Evolutionary conservation across 2,329 filamentous ascomycete genomes (phyloP).

Genomic region (Botryosphaeria agaves): DNA sequence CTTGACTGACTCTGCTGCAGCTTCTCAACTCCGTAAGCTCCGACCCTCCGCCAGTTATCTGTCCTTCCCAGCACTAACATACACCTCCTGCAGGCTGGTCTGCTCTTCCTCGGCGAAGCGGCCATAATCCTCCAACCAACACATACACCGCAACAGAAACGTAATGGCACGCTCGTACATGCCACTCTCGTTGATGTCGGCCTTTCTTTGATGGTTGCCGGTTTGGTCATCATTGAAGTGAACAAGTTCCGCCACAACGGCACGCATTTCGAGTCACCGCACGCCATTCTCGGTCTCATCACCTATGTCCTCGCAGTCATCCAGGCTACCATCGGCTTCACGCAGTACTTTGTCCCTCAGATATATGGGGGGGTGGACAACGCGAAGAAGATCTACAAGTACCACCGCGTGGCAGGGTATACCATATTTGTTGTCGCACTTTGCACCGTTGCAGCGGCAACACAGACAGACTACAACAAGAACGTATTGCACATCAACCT

Average conservation of each 20-base stretch:
- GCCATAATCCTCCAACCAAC: conserved; percentile 81
- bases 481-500: conserved; percentile 52
- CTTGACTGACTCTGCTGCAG: conserved; percentile 11
- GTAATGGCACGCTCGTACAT: conserved; percentile 44
- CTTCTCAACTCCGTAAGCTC: conserved; percentile 31
- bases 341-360: conserved; percentile 58
- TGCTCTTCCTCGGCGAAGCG: conserved; percentile 55
- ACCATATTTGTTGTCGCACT: conserved; percentile 51
- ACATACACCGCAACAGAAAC: conserved; percentile 57
- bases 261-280: conserved; percentile 60
- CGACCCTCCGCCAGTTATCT: no score
- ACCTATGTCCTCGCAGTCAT: conserved; percentile 52
- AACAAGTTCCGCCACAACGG: conserved; percentile 61
- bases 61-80: no score
- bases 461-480: conserved; percentile 56
- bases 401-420: conserved; percentile 69
- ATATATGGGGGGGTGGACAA: conserved; percentile 65
- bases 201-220: conserved; percentile 42
- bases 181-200: conserved; percentile 51
- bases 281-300: conserved; percentile 67
- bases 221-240: conserved; percentile 56
- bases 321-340: conserved; percentile 66
- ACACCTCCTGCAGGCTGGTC: conserved; percentile 29
- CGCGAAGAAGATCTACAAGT: conserved; percentile 78
- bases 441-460: conserved; percentile 57